Evolutionary conservation across 2,329 filamentous ascomycete genomes (phyloP).

Genomic region (Tolypocladium sp.): DNA sequence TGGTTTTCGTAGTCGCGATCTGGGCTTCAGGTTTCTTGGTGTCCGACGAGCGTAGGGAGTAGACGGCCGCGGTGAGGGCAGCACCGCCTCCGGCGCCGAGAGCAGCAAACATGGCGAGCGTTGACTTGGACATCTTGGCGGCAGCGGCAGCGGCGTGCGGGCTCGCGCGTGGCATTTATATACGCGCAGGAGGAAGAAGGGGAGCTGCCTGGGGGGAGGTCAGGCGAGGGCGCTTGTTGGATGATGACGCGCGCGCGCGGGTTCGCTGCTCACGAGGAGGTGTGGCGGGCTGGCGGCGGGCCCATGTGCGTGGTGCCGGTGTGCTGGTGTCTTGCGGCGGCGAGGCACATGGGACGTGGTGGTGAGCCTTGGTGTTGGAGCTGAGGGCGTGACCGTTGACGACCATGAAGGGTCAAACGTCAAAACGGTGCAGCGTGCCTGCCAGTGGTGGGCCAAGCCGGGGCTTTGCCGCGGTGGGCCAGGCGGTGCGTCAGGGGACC

Average conservation of each 20-base stretch:
- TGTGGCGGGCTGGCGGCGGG: not conserved
- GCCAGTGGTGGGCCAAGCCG: not conserved
- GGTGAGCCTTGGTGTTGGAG: not conserved
- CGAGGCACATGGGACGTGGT: constrained; percentile 1
- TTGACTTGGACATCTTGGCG: constrained; percentile 65
- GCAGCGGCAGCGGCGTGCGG: constrained; percentile 4
- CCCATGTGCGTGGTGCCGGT: constrained; percentile 1
- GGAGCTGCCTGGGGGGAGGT: not conserved
- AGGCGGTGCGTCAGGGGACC: not conserved
- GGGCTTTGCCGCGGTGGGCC: not conserved
- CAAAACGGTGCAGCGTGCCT: not conserved
- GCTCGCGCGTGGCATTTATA: constrained; percentile 9
- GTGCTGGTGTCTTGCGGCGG: not conserved
- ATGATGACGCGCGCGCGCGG: not conserved
- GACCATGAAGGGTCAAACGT: not conserved
- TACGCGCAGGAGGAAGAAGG: not conserved
- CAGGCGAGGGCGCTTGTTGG: not conserved
- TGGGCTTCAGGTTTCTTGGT: constrained; percentile 6
- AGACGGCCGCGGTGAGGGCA: constrained; percentile 62
- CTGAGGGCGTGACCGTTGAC: not conserved
- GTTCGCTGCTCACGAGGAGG: constrained; percentile 3
- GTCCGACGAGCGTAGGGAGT: constrained; percentile 40
- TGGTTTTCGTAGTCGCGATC: constrained; percentile 13
- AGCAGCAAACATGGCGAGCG: constrained; percentile 65
- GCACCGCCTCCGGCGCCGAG: constrained; percentile 70